Evolutionary conservation across 139 green algal genomes (phyloP), one percentile per base, ranked within the genome.

Genomic region (Closterium sp.): DNA sequence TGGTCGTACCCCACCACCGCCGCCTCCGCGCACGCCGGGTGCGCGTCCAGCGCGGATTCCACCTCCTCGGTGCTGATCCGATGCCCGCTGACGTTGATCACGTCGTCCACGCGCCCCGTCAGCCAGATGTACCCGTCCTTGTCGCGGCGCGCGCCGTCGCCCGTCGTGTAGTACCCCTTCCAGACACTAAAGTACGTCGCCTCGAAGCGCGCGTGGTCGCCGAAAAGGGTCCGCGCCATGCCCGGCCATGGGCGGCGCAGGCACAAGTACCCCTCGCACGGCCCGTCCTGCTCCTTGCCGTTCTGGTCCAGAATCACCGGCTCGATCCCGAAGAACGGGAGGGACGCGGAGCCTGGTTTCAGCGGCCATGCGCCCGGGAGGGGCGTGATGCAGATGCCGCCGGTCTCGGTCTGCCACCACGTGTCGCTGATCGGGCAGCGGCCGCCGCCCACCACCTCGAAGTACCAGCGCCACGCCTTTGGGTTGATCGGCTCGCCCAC

Each of bases 401-500:
- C 97, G 28, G 97, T 99, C 95, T 99, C 98, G 19, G 97, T 99
- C 96, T 99, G 97, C 98, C 97, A 99, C 97, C 97, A 99, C 1
- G 98, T 99, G 96, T 99, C 98, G 1, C 99, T 95, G 34, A 99
- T 96, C 9, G 97, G 96, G 91, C 96, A 98, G 28, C 95, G 93
- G 64, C 87, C 84, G 64, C 92, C 89, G n/a, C 95, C 95, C 6
- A 97, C 87, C 10, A 97, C 94, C 55, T 97, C 94, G 86, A 97
- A 64, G 94, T 98, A 99, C 97, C 98, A 99, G 23, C 33, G 34
- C 98, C 98, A 99, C n/a, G 98, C 98, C 93, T 98, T 95, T 9
- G 97, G 97, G 94, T 99, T 99, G 97, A 99, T 99, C 84, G 98
- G 98, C 95, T 99, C 98, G 4, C 98, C 98, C 83, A 99, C 98